Evolutionary conservation across 768 basidiomycete species (phyloP), one percentile per base, ranked within the genome.

Genomic region (Botryobasidium botryosum): DNA sequence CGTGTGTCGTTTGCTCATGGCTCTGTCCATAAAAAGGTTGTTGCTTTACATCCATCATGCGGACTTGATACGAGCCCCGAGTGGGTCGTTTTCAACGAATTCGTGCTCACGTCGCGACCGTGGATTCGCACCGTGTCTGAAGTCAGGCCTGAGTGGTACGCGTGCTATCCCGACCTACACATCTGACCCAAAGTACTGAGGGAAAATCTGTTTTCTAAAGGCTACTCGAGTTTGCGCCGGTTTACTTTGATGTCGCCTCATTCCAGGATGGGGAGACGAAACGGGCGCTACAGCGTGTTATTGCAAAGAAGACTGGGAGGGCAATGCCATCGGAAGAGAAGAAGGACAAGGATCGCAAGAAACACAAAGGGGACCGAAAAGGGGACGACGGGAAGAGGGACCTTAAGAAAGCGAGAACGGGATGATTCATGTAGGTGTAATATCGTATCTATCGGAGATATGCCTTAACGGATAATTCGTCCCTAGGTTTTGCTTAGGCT

Each of bases 21-120:
- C 18, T 44, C 29, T 51, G 7, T 46, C 32, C 13, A 33, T 26
- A 3, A 15, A 4, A 38, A 74, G 74, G 69, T 79, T 28, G 84
- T 86, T 5, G 67, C 64, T 1, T 62, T 90, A 15, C 90, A 96
- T 57, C 83, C 90, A 6, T 82, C 79, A 20, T 91, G 85, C 49
- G 87, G 87, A 25, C 64, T 94, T 37, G 83, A 87, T 50, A 74
- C 74, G 8, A 78, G 79, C 47, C 90, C 90, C 2, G 86, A 90
- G 53, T 91, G 86, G 88, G 85, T 91, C 3, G 58, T 85, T 6
- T 90, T 82, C 67, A 87, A 91, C 56, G 90, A 92, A 62, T 99
- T 96, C 53, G 87, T 96, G 7, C 62, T 96, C 52, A 97, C 91
- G 5, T 84, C 85, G 5, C 63, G 77, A 39, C 77, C 72, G 48